Evolutionary conservation across 495 filamentous ascomycete genomes (phyloP).

Genomic region (Aspergillus campestris): DNA sequence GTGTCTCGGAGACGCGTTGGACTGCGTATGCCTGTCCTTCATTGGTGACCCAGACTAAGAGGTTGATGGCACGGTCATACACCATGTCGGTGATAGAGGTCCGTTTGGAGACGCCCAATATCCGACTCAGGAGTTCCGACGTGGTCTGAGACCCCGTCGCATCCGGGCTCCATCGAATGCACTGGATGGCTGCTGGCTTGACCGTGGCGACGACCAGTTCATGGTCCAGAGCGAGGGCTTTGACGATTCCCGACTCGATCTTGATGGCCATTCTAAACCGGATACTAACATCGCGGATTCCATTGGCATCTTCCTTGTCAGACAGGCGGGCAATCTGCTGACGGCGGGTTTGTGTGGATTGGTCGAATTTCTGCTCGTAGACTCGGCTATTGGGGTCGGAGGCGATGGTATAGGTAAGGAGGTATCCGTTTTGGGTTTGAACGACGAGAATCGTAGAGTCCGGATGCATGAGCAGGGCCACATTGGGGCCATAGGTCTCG

Average conservation of each 20-base stretch:
- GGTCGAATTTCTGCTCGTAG: slow-evolving; percentile 71
- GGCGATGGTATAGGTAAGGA: slow-evolving; percentile 92
- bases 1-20: slow-evolving; percentile 49
- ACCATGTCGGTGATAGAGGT: slow-evolving; percentile 75
- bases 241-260: slow-evolving; percentile 88
- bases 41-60: slow-evolving; percentile 86
- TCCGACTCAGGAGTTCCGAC: slow-evolving; percentile 81
- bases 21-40: slow-evolving; percentile 90
- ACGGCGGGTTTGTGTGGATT: slow-evolving; percentile 57
- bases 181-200: slow-evolving; percentile 90
- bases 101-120: slow-evolving; percentile 75
- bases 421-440: slow-evolving; percentile 78
- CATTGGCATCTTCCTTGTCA: slow-evolving; percentile 58
- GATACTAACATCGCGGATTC: slow-evolving; percentile 76
- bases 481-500: slow-evolving; percentile 75
- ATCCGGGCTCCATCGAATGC: slow-evolving; percentile 89
- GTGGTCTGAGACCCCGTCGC: slow-evolving; percentile 73
- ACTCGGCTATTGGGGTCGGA: slow-evolving; percentile 73
- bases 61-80: slow-evolving; percentile 94
- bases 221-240: slow-evolving; percentile 81
- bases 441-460: slow-evolving; percentile 87
- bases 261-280: slow-evolving; percentile 97
- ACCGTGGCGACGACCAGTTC: slow-evolving; percentile 90
- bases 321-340: slow-evolving; percentile 62
- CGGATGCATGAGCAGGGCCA: slow-evolving; percentile 76